Evolutionary conservation across 805 yeast genomes (phyloP).

Genomic region (Ogataea methanolica): DNA sequence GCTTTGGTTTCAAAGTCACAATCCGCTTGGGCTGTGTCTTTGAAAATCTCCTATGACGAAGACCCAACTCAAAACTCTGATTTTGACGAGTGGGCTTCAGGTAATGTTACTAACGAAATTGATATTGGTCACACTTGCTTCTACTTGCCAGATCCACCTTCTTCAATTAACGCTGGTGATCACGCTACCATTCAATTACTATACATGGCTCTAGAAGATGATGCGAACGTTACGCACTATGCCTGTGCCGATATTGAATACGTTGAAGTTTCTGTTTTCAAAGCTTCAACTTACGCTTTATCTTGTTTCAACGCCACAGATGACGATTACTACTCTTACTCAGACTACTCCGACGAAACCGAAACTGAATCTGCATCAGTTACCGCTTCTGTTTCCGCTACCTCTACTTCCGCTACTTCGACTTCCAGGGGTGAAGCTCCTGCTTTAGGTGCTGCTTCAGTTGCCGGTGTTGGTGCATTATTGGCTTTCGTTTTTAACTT

Average conservation of each 20-base stretch:
- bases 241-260: constrained; percentile 42
- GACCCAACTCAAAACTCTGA: constrained; percentile 37
- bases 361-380: constrained; percentile 9
- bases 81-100: constrained; percentile 35
- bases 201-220: constrained; percentile 40
- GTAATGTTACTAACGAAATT: constrained; percentile 35
- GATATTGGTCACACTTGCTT: constrained; percentile 44
- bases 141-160: constrained; percentile 39
- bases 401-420: constrained; percentile 11
- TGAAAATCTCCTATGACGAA: constrained; percentile 36
- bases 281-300: constrained; percentile 29
- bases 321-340: constrained; percentile 32
- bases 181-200: constrained; percentile 41
- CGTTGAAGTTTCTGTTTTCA: constrained; percentile 38
- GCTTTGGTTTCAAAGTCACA: constrained; percentile 40
- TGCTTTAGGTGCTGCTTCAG: neutral
- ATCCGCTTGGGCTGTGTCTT: constrained; percentile 34
- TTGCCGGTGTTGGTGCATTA: constrained; percentile 2
- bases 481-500: constrained; percentile 5
- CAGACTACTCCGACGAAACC: constrained; percentile 25
- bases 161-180: constrained; percentile 33
- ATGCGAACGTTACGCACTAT: constrained; percentile 36
- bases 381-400: constrained; percentile 6
- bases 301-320: constrained; percentile 40
- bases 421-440: constrained; percentile 3